Evolutionary conservation across 345 rosid species (phyloP).

Genomic region (Eutrema yunnanense): DNA sequence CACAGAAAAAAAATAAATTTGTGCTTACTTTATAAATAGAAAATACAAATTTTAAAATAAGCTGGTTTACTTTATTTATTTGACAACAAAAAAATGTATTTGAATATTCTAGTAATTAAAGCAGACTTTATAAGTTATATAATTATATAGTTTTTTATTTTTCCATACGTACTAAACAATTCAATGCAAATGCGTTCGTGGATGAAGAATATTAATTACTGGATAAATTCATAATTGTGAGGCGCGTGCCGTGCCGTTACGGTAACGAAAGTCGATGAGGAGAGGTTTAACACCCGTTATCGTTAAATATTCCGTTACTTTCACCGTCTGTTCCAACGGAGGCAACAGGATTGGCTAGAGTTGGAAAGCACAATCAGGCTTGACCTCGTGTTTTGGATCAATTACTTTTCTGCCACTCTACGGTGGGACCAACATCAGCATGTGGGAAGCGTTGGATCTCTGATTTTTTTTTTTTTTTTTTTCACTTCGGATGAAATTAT

Average conservation of each 20-base stretch:
- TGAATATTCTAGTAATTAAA: not conserved
- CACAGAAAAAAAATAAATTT: too few relatives aligned
- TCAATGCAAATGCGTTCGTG: not conserved
- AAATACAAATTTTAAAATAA: not conserved
- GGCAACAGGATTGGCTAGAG: conserved; percentile 57
- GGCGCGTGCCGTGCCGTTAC: conserved; percentile 31
- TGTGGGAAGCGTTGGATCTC: conserved; percentile 21
- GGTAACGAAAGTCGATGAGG: conserved; percentile 20
- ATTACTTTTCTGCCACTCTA: not conserved
- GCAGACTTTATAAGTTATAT: not conserved
- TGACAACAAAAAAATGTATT: not conserved
- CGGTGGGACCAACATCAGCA: conserved; percentile 23
- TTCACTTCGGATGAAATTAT: not conserved
- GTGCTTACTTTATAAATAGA: too few relatives aligned
- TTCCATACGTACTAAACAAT: not conserved
- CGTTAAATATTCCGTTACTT: conserved; percentile 44
- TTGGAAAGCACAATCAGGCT: conserved; percentile 37
- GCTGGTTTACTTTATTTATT: not conserved
- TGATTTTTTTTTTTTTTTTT: not conserved
- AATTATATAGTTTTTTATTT: not conserved
- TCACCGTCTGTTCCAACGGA: conserved; percentile 58
- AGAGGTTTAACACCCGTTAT: conserved; percentile 7
- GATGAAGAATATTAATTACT: not conserved
- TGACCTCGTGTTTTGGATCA: conserved; percentile 15
- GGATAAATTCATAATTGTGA: conserved; percentile 5